A percentile compares a stretch with the other conserved stretches of the same genome.
Conservation (phyloP, 1,284 basidiomycete species). For the Cryptococcus sp. region DNA sequence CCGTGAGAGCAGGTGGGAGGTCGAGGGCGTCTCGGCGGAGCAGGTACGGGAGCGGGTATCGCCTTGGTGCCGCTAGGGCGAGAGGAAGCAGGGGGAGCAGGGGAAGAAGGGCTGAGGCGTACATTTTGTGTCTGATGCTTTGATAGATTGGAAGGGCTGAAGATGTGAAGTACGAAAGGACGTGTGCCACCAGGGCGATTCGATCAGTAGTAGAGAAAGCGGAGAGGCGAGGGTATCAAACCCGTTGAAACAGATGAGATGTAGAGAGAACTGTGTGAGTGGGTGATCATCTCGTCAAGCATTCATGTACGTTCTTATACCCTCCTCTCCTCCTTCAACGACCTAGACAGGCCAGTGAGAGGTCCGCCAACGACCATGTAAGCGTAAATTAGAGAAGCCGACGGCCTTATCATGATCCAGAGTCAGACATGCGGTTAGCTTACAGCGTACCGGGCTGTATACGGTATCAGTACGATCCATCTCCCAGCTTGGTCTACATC, state of each 20-base stretch:
- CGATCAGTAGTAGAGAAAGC: background rate
- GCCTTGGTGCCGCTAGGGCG: background rate
- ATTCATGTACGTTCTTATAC: constrained; percentile 1
- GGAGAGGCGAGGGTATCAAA: background rate
- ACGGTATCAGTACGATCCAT: too few relatives aligned
- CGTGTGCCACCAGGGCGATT: background rate
- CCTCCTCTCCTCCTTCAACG: too few relatives aligned
- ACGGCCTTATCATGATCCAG: too few relatives aligned
- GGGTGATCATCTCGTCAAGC: constrained; percentile 4
- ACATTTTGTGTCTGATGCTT: background rate
- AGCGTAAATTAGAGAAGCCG: too few relatives aligned
- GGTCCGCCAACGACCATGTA: too few relatives aligned
- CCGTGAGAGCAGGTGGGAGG: background rate
- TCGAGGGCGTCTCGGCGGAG: background rate
- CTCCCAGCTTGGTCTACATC: too few relatives aligned
- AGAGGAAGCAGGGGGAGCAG: background rate
- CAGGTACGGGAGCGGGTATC: background rate
- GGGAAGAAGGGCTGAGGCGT: background rate
- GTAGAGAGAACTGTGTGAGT: constrained; percentile 5
- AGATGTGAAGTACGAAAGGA: background rate
- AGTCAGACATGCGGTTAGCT: too few relatives aligned
- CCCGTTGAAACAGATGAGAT: background rate
- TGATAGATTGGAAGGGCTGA: background rate
- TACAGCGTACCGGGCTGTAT: too few relatives aligned
- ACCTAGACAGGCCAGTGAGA: too few relatives aligned